Evolutionary conservation across 192 early-diverging fungal species (phyloP), one percentile per base, ranked within the genome.

Genomic region (Geranomyces variabilis): DNA sequence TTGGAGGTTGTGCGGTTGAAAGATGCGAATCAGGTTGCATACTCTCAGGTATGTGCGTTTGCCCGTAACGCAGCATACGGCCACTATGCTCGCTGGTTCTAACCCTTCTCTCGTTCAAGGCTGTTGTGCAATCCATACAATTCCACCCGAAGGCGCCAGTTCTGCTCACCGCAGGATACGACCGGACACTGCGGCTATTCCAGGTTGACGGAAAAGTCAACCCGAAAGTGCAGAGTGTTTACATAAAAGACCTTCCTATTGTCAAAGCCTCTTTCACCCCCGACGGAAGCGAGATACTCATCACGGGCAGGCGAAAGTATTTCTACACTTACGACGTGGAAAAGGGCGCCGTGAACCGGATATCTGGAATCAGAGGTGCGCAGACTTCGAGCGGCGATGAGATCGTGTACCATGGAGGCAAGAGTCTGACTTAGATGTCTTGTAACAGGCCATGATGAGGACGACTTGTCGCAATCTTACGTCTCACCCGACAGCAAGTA

Each of bases 131-230:
- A 58, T 81, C 83, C 19, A 74, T 93, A 1, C 76, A 86, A 67
- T 99, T 96, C 84, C 96, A 99, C 72, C 96, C 96, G 10, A 92
- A 85, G 49, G 90, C 93, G 12, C 89, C 90, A 47, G 93, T 97
- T 26, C 63, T 97, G 51, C 69, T 99, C 73, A 97, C 96, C 0
- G 91, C 90, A 3, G 94, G 96, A 7, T 82, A 92, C 26, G 96
- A 98, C 77, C 89, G 87, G 70, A 96, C 95, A 17, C 67, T 98
- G 67, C 83, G 92, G 9, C 72, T 98, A 46, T 97, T 97, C 80
- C 93, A 91, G 67, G 85, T 96, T 7, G 96, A 99, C 61, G 96
- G 96, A 22, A 94, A 93, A 77, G 74, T 91, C 36, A 99, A 99
- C 78, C 92, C 89, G 49, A 91, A 95, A 79, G 87, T 99, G 61